Conservation (phyloP, 2,329 filamentous ascomycete species). For the Trichoderma atrobrunneum region DNA sequence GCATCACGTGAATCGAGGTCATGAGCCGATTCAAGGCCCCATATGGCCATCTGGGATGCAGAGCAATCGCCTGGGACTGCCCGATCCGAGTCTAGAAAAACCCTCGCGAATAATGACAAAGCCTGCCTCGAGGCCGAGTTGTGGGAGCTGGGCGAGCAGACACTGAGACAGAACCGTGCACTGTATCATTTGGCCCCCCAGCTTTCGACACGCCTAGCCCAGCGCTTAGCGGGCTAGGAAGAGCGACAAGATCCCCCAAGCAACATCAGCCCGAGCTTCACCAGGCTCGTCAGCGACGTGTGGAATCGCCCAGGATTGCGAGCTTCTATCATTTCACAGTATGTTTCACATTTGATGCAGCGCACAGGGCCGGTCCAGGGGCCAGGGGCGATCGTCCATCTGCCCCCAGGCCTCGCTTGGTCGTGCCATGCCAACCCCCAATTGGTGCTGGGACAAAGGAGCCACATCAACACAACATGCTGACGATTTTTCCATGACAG, state of each 20-base stretch:
- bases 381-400: background rate
- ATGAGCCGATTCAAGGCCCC: constrained; percentile 30
- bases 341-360: constrained; percentile 17
- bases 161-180: constrained; percentile 13
- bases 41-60: constrained; percentile 22
- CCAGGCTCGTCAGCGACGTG: constrained; percentile 27
- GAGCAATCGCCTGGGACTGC: constrained; percentile 2
- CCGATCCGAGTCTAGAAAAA: background rate
- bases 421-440: constrained; percentile 23
- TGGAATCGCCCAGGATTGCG: constrained; percentile 27
- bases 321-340: constrained; percentile 22
- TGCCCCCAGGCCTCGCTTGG: constrained; percentile 20
- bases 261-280: constrained; percentile 30
- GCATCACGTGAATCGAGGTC: constrained; percentile 37
- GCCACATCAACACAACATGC: constrained; percentile 20
- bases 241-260: constrained; percentile 25
- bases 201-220: constrained; percentile 31
- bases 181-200: constrained; percentile 27
- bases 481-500: constrained; percentile 20
- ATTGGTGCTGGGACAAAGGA: constrained; percentile 20
- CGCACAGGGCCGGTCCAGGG: constrained; percentile 4
- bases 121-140: constrained; percentile 4
- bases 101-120: constrained; percentile 9
- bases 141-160: background rate
- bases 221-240: constrained; percentile 33